These are phyloP conservation scores for Auricularia cornea DNA, from an alignment of 768 basidiomycete species.

Conservation along the genomic window DNA sequence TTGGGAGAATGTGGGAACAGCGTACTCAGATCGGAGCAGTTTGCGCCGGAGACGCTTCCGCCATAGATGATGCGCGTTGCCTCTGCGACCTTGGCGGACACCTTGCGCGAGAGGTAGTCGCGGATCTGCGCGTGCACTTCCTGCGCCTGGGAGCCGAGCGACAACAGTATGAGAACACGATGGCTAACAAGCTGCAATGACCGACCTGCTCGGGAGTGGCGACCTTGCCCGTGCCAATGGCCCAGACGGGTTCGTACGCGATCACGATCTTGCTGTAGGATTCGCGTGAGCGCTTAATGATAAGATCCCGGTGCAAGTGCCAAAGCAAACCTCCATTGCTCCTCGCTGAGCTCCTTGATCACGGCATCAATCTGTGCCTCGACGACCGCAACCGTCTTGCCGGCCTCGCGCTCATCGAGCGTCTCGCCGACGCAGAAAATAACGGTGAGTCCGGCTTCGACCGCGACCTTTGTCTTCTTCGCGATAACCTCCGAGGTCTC, in stretches of 20 bases:
- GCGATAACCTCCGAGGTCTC: constrained; percentile 81
- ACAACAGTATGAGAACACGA: no score
- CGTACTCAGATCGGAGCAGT: constrained; percentile 81
- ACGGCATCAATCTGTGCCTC: constrained; percentile 75
- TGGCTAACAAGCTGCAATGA: neutral
- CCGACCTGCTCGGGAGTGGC: constrained; percentile 55
- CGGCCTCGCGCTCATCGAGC: constrained; percentile 75
- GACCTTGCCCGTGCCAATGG: constrained; percentile 96
- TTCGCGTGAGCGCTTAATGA: neutral
- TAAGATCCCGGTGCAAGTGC: neutral
- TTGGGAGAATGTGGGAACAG: constrained; percentile 9
- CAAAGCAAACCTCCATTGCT: constrained; percentile 69
- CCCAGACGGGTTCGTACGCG: constrained; percentile 98
- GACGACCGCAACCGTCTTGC: constrained; percentile 70
- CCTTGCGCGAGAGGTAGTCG: constrained; percentile 51
- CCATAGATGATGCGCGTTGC: constrained; percentile 88
- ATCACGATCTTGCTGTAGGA: constrained; percentile 72
- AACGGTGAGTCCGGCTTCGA: constrained; percentile 67
- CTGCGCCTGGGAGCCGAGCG: constrained; percentile 58
- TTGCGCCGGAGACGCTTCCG: constrained; percentile 84
- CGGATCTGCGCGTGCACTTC: constrained; percentile 83
- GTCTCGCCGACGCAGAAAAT: constrained; percentile 98
- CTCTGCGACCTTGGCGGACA: constrained; percentile 64
- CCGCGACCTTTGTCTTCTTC: constrained; percentile 75
- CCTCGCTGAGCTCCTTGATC: constrained; percentile 48